phyloP scores from a whole-genome alignment of 2,329 filamentous ascomycete species.

The Nemania bipapillata region DNA sequence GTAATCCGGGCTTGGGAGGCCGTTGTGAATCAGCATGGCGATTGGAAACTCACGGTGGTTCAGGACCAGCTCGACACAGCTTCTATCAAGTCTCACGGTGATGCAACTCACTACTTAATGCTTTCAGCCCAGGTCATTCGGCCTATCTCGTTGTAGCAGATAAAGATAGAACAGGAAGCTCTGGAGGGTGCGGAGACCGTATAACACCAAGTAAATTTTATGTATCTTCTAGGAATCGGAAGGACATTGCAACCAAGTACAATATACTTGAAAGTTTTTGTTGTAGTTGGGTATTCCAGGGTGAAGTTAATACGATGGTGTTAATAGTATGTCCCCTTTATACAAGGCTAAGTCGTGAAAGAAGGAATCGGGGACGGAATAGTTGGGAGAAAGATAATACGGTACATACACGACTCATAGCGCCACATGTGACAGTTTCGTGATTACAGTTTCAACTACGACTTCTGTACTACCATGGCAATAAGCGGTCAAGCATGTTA shows the following conservation, averaged over 20 bases:
- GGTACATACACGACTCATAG: too few relatives aligned
- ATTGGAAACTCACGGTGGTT: conserved; percentile 38
- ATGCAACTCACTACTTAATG: conserved; percentile 49
- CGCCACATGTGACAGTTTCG: too few relatives aligned
- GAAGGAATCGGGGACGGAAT: too few relatives aligned
- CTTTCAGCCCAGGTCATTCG: conserved; percentile 49
- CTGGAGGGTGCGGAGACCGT: conserved; percentile 37
- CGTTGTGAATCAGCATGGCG: conserved; percentile 40
- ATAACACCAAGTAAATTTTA: neutral
- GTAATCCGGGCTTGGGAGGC: conserved; percentile 48
- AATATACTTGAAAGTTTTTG: neutral
- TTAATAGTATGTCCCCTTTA: neutral
- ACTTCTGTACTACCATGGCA: too few relatives aligned
- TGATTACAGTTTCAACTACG: too few relatives aligned
- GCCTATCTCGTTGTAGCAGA: conserved; percentile 52
- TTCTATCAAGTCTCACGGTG: conserved; percentile 49
- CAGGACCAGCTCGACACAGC: conserved; percentile 46
- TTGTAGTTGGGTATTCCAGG: neutral
- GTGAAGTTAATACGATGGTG: neutral
- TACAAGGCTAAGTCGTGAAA: neutral
- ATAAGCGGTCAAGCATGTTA: too few relatives aligned
- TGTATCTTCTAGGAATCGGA: neutral
- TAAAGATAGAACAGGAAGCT: conserved; percentile 47
- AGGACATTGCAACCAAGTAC: neutral
- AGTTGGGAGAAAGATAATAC: too few relatives aligned